A percentile compares a stretch with the other conserved stretches of the same genome.
phyloP scores from a whole-genome alignment of 129 eudicot species.

The Flaveria trinervia region DNA sequence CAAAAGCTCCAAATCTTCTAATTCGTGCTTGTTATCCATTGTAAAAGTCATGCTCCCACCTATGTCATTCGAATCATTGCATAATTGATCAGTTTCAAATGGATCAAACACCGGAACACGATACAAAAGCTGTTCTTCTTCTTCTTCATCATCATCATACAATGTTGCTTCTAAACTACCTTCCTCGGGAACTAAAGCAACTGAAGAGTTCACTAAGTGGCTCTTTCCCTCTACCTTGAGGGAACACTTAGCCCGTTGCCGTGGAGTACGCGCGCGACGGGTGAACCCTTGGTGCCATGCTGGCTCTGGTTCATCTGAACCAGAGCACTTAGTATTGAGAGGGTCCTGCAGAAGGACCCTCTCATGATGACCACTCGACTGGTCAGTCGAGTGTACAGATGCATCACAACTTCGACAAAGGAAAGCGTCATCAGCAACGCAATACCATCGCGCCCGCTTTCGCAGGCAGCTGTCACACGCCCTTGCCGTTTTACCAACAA shows the following conservation, averaged over 20 bases:
- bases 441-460: slow-evolving; percentile 80
- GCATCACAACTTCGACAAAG: slow-evolving; percentile 75
- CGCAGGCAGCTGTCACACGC: slow-evolving; percentile 78
- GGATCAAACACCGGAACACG: slow-evolving; percentile 76
- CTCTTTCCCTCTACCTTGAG: slow-evolving; percentile 32
- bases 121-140: slow-evolving; percentile 48
- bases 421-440: slow-evolving; percentile 85
- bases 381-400: slow-evolving; percentile 71
- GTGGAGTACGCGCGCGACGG: slow-evolving; percentile 71
- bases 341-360: slow-evolving; percentile 54
- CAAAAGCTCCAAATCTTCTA: slow-evolving; percentile 59
- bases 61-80: slow-evolving; percentile 28
- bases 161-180: slow-evolving; percentile 44
- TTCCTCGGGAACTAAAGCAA: slow-evolving; percentile 65
- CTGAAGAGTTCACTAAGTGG: slow-evolving; percentile 21
- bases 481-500: slow-evolving; percentile 69
- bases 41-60: slow-evolving; percentile 11
- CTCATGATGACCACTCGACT: slow-evolving; percentile 68
- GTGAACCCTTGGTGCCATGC: slow-evolving; percentile 82
- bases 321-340: slow-evolving; percentile 34
- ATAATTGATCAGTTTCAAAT: slow-evolving; percentile 44
- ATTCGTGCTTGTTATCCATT: slow-evolving; percentile 18
- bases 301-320: slow-evolving; percentile 31
- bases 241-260: slow-evolving; percentile 24
- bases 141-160: slow-evolving; percentile 54